Evolutionary conservation across 1,284 basidiomycete species (phyloP).

Genomic region (Earliella scabrosa): DNA sequence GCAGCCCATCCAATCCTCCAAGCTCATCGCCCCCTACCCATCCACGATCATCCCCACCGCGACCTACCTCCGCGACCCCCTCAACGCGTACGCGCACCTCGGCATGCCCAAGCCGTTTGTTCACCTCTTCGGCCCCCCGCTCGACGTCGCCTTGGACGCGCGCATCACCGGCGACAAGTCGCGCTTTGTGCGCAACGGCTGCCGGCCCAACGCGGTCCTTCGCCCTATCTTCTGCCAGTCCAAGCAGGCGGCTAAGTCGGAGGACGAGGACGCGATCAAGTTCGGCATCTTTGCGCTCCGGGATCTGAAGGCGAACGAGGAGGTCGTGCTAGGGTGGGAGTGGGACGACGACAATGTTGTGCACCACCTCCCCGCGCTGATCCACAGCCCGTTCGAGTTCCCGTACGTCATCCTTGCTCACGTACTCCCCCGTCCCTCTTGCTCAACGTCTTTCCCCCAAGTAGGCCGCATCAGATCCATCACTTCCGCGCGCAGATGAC

Average conservation of each 20-base stretch:
- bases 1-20: constrained; percentile 48
- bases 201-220: constrained; percentile 88
- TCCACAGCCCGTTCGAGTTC: constrained; percentile 60
- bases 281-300: constrained; percentile 87
- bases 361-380: constrained; percentile 77
- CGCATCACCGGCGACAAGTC: constrained; percentile 78
- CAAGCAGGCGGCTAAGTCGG: constrained; percentile 18
- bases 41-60: constrained; percentile 64
- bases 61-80: constrained; percentile 64
- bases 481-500: constrained; percentile 69
- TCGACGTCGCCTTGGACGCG: constrained; percentile 84
- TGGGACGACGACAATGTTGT: constrained; percentile 95
- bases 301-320: constrained; percentile 81
- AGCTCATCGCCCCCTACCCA: constrained; percentile 60
- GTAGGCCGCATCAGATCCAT: constrained; percentile 54
- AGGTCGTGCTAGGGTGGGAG: constrained; percentile 93
- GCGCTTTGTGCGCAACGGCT: constrained; percentile 83
- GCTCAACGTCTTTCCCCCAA: constrained; percentile 15
- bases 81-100: constrained; percentile 73
- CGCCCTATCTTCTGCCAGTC: constrained; percentile 72
- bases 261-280: constrained; percentile 50
- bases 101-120: constrained; percentile 82
- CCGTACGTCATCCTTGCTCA: constrained; percentile 47
- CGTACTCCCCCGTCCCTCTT: constrained; percentile 16
- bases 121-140: constrained; percentile 79